These are phyloP conservation scores for Jamesozyma hellenica DNA, from an alignment of 805 yeast species.

Conservation along the genomic window DNA sequence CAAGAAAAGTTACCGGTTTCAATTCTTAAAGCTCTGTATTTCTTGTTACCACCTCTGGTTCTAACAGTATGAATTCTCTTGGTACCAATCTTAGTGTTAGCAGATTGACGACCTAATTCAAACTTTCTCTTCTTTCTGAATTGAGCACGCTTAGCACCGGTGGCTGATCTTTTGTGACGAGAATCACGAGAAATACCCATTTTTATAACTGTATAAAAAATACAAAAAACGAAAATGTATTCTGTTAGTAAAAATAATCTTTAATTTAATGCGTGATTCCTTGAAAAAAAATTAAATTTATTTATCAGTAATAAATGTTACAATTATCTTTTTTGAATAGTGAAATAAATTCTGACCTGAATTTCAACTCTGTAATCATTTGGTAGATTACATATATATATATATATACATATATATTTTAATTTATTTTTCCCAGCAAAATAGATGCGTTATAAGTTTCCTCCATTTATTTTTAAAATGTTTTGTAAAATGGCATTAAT, in stretches of 20 bases:
- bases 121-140: conserved; percentile 99
- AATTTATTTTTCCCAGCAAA: too few species aligned
- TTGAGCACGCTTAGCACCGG: conserved; percentile 99
- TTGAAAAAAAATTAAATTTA: too few species aligned
- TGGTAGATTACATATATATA: too few species aligned
- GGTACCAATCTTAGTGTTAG: conserved; percentile 94
- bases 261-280: too few species aligned
- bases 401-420: too few species aligned
- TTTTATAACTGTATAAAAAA: conserved; percentile 30
- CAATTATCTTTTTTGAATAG: too few species aligned
- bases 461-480: too few species aligned
- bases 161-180: conserved; percentile 99
- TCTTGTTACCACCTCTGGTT: conserved; percentile 99
- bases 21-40: conserved; percentile 98
- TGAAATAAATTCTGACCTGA: too few species aligned
- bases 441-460: too few species aligned
- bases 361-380: too few species aligned
- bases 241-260: neutral
- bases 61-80: conserved; percentile 95
- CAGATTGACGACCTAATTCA: conserved; percentile 99
- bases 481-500: too few species aligned
- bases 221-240: neutral
- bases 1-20: conserved; percentile 99
- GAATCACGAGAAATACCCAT: conserved; percentile 99
- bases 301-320: too few species aligned